These are phyloP conservation scores for Pleurotus eryngii DNA, from an alignment of 768 basidiomycete species.

Conservation along the genomic window DNA sequence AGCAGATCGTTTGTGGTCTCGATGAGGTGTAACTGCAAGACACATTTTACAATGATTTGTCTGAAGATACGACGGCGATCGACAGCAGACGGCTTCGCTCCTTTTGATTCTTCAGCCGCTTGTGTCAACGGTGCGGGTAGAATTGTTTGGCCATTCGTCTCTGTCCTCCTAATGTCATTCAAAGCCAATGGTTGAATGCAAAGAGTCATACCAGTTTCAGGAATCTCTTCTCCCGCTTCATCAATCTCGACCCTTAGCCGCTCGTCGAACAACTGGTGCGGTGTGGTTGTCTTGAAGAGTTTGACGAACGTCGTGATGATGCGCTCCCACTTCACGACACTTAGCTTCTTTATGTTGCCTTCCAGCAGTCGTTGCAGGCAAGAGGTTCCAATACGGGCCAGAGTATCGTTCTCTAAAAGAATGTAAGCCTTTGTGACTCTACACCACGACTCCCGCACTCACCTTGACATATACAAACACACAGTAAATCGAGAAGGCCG, in stretches of 20 bases:
- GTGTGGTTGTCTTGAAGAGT: slow-evolving; percentile 96
- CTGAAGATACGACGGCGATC: slow-evolving; percentile 89
- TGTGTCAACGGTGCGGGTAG: slow-evolving; percentile 89
- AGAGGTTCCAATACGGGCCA: slow-evolving; percentile 96
- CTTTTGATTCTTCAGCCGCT: slow-evolving; percentile 51
- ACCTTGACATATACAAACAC: slow-evolving; percentile 99
- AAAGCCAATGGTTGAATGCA: neutral
- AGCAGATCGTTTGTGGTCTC: slow-evolving; percentile 96
- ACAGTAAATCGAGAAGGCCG: slow-evolving; percentile 88
- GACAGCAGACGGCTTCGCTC: slow-evolving; percentile 50
- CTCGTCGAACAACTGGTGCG: slow-evolving; percentile 95
- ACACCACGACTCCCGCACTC: slow-evolving; percentile 34
- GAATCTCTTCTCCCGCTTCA: slow-evolving; percentile 46
- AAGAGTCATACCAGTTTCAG: slow-evolving; percentile 38
- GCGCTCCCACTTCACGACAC: slow-evolving; percentile 82
- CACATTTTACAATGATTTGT: slow-evolving; percentile 99
- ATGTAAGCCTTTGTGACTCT: slow-evolving; percentile 9
- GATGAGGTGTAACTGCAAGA: slow-evolving; percentile 91
- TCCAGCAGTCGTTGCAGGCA: slow-evolving; percentile 96
- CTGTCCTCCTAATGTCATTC: slow-evolving; percentile 28
- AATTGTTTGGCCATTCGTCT: slow-evolving; percentile 63
- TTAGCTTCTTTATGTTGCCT: slow-evolving; percentile 86
- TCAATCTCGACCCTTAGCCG: slow-evolving; percentile 83
- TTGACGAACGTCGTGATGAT: slow-evolving; percentile 91
- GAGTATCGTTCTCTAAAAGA: slow-evolving; percentile 87